Evolutionary conservation across 2,329 filamentous ascomycete species (phyloP).

Genomic region (Nemania sp.): DNA sequence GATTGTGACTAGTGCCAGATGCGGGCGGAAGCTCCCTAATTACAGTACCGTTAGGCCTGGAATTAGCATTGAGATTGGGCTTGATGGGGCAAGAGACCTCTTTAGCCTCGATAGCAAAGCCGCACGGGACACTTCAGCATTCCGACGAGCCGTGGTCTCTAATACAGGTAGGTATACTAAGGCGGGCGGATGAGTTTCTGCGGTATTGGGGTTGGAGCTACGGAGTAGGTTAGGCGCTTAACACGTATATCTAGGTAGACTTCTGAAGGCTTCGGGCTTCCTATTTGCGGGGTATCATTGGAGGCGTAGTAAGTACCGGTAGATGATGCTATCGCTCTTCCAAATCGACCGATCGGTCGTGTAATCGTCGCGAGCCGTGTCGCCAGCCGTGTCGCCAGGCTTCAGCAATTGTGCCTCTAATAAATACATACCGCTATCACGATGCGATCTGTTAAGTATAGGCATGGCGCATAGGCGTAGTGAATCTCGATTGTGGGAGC

Average conservation of each 20-base stretch:
- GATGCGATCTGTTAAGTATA: not conserved
- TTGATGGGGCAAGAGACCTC: constrained; percentile 9
- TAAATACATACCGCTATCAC: too few species aligned
- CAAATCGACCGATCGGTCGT: constrained; percentile 2
- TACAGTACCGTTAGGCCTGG: too few species aligned
- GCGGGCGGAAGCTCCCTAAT: constrained; percentile 1
- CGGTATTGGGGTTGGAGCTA: constrained; percentile 10
- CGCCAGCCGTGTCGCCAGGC: too few species aligned
- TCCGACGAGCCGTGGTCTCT: constrained; percentile 12
- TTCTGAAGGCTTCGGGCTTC: too few species aligned
- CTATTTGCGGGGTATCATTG: constrained; percentile 5
- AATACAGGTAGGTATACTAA: constrained; percentile 1
- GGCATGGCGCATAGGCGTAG: not conserved
- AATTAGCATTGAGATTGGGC: constrained; percentile 14
- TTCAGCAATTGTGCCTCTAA: not conserved
- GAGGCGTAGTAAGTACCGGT: not conserved
- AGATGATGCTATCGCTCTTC: not conserved
- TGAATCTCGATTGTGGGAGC: not conserved
- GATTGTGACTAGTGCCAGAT: constrained; percentile 8
- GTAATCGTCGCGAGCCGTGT: not conserved
- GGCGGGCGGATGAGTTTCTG: not conserved
- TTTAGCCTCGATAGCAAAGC: constrained; percentile 19
- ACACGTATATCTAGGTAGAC: not conserved
- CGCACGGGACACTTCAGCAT: constrained; percentile 5
- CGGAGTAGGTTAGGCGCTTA: not conserved